A percentile compares a stretch with the other conserved stretches of the same genome.
Conservation (phyloP, 2,329 filamentous ascomycete species). For the Thelonectria blattea region DNA sequence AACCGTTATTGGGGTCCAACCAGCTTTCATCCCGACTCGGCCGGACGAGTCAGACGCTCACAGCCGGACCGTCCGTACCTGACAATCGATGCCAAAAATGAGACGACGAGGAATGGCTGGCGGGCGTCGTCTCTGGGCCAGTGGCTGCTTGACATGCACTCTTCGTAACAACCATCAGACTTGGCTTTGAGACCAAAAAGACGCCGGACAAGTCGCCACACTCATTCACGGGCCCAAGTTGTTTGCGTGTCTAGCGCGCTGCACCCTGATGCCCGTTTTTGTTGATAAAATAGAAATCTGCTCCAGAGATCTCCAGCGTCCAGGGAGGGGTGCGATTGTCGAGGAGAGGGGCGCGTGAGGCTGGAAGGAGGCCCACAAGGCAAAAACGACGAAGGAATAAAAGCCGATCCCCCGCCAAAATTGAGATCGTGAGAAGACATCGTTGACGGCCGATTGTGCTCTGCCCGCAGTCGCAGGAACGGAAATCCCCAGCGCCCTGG, state of each 20-base stretch:
- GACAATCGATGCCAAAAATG: constrained; percentile 19
- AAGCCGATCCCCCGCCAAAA: constrained; percentile 32
- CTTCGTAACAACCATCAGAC: background rate
- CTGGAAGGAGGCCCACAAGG: constrained; percentile 19
- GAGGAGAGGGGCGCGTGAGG: constrained; percentile 7
- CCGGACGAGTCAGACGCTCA: background rate
- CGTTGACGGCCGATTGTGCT: constrained; percentile 29
- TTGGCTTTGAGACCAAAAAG: no score
- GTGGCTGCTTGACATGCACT: background rate
- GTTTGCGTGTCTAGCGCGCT: background rate
- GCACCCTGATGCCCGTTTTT: background rate
- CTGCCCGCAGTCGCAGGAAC: constrained; percentile 26
- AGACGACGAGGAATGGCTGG: background rate
- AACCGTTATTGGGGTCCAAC: background rate
- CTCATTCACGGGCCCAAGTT: background rate
- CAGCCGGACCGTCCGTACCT: constrained; percentile 4
- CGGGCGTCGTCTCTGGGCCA: background rate
- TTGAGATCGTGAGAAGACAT: constrained; percentile 34
- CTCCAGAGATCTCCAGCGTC: constrained; percentile 3
- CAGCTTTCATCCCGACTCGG: constrained; percentile 8
- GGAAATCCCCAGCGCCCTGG: constrained; percentile 21
- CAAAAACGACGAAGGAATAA: background rate
- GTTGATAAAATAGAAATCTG: background rate
- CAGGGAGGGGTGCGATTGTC: constrained; percentile 7
- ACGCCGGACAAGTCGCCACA: background rate